A percentile compares a stretch with the other conserved stretches of the same genome.
Conservation (phyloP, 1,284 basidiomycete species). For the Pseudozyma sp. region DNA sequence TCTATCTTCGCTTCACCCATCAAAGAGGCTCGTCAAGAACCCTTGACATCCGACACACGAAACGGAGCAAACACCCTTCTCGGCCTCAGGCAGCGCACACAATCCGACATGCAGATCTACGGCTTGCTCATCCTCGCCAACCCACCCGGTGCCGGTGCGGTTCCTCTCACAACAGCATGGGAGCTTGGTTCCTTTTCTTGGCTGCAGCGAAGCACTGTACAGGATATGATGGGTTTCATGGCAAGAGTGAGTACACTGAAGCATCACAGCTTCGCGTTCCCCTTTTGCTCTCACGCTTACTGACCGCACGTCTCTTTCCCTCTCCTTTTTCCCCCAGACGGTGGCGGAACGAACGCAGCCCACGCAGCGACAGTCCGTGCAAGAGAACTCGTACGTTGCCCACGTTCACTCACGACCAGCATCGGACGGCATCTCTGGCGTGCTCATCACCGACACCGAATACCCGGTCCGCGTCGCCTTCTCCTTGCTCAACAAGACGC, state of each 20-base stretch:
- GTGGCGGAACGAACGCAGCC: constrained; percentile 86
- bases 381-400: constrained; percentile 93
- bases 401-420: constrained; percentile 79
- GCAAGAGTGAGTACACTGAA: constrained; percentile 54
- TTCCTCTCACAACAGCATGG: constrained; percentile 78
- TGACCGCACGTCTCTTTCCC: not conserved
- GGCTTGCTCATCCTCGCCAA: constrained; percentile 63
- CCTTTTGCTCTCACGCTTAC: not conserved
- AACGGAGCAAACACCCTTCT: no score
- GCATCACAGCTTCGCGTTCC: not conserved
- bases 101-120: constrained; percentile 45
- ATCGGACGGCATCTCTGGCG: constrained; percentile 74
- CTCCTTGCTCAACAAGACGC: constrained; percentile 90
- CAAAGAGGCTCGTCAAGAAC: no score
- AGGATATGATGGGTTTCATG: constrained; percentile 69
- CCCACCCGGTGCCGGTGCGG: constrained; percentile 70
- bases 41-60: no score
- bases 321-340: constrained; percentile 72
- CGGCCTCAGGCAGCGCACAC: not conserved
- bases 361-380: constrained; percentile 81
- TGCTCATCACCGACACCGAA: constrained; percentile 93
- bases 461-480: constrained; percentile 97
- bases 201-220: constrained; percentile 78
- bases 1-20: no score
- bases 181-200: constrained; percentile 94